These are phyloP conservation scores for Gamsiella multidivaricata DNA, from an alignment of 192 early-diverging fungal genomes.

Conservation along the genomic window DNA sequence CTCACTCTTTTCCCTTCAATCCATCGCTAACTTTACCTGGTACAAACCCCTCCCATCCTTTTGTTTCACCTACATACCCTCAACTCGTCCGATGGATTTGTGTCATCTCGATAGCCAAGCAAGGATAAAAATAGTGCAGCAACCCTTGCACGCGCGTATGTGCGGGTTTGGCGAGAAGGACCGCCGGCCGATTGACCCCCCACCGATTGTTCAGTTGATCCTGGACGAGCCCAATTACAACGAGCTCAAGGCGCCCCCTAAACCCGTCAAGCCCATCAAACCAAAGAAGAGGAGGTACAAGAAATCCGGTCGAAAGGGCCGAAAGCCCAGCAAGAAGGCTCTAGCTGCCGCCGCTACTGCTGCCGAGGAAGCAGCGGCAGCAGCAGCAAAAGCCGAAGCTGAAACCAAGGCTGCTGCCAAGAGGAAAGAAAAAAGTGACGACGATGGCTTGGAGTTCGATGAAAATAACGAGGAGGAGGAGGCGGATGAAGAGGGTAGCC, in stretches of 20 bases:
- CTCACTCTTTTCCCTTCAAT: background rate
- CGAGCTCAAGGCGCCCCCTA: slow-evolving; percentile 5
- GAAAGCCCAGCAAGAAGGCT: slow-evolving; percentile 11
- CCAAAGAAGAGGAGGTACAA: slow-evolving; percentile 7
- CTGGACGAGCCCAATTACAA: slow-evolving; percentile 58
- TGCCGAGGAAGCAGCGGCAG: background rate
- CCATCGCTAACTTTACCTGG: background rate
- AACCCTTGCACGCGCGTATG: slow-evolving; percentile 81
- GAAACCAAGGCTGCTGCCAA: slow-evolving; percentile 2
- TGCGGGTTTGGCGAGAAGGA: slow-evolving; percentile 87
- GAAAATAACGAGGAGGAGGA: background rate
- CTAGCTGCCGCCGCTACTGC: slow-evolving; percentile 2
- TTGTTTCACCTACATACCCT: background rate
- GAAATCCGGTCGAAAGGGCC: background rate
- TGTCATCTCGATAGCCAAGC: slow-evolving; percentile 38
- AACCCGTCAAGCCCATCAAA: slow-evolving; percentile 14
- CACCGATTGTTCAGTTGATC: slow-evolving; percentile 77
- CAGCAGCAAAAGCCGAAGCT: background rate
- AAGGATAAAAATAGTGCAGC: slow-evolving; percentile 73
- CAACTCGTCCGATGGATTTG: background rate
- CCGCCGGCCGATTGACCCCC: slow-evolving; percentile 79
- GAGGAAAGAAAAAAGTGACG: background rate
- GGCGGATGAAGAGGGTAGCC: background rate
- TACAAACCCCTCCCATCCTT: background rate
- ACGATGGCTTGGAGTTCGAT: too few relatives aligned